Conservation (phyloP, 306 rosid species). For the Dalbergia cultrata region DNA sequence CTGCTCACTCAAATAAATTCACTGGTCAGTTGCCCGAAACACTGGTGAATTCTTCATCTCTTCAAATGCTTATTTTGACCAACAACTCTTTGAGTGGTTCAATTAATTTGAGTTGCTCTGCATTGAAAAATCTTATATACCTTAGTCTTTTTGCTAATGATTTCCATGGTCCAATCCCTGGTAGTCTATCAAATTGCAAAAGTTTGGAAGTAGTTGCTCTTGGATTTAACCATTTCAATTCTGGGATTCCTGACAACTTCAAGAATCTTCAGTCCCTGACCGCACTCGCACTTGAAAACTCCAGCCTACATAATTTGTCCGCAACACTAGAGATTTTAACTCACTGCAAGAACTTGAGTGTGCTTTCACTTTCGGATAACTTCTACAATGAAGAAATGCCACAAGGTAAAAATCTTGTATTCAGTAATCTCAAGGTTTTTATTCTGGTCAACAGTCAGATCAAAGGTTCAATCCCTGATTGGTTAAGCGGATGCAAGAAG, state of each 20-base stretch:
- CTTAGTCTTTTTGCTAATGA: constrained; percentile 44
- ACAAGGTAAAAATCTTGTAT: constrained; percentile 19
- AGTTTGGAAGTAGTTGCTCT: constrained; percentile 45
- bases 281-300: constrained; percentile 41
- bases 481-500: constrained; percentile 54
- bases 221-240: constrained; percentile 37
- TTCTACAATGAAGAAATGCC: constrained; percentile 56
- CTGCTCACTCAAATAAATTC: constrained; percentile 29
- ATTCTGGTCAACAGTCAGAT: constrained; percentile 47
- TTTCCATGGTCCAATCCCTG: constrained; percentile 52
- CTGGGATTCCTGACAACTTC: constrained; percentile 45
- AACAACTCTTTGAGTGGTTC: constrained; percentile 45
- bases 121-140: constrained; percentile 46
- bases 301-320: constrained; percentile 44
- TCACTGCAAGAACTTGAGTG: constrained; percentile 52
- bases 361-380: constrained; percentile 40
- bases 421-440: constrained; percentile 49
- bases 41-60: constrained; percentile 46
- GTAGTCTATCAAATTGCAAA: constrained; percentile 47
- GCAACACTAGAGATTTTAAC: constrained; percentile 47
- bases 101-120: constrained; percentile 44
- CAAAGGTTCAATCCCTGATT: constrained; percentile 58
- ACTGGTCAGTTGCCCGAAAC: constrained; percentile 39
- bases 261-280: constrained; percentile 43
- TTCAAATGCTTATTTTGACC: constrained; percentile 17